Evolutionary conservation across 2,329 filamentous ascomycete species (phyloP).

Genomic region (Teratosphaeria epicoccoides): DNA sequence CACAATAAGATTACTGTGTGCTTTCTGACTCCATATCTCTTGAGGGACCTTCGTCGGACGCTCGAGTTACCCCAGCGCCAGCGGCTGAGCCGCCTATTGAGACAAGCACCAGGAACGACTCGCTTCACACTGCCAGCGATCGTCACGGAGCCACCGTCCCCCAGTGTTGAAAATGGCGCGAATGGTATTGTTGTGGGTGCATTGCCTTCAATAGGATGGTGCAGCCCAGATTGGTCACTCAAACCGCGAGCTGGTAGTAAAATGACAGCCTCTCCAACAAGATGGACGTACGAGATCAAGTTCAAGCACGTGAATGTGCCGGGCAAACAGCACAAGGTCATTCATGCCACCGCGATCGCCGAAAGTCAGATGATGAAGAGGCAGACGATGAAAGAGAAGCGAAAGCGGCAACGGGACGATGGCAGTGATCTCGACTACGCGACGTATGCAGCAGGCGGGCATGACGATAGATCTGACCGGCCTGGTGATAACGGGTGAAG

Average conservation of each 20-base stretch:
- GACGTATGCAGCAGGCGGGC: too few relatives aligned
- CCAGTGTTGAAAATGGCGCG: not conserved
- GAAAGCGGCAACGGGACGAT: too few relatives aligned
- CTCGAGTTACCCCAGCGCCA: not conserved
- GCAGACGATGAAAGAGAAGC: too few relatives aligned
- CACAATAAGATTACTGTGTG: conserved; percentile 30
- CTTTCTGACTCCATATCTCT: conserved; percentile 27
- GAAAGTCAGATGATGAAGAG: too few relatives aligned
- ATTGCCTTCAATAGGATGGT: conserved; percentile 22
- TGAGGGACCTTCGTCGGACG: conserved; percentile 1
- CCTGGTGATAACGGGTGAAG: too few relatives aligned
- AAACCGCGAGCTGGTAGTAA: not conserved
- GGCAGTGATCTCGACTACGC: too few relatives aligned
- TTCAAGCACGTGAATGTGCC: conserved; percentile 6
- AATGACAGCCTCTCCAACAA: conserved; percentile 3
- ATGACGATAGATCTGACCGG: too few relatives aligned
- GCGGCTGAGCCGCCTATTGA: not conserved
- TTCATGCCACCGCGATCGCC: too few relatives aligned
- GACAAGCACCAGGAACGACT: conserved; percentile 24
- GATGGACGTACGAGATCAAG: conserved; percentile 12
- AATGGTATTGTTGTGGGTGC: conserved; percentile 15
- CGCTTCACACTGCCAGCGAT: conserved; percentile 34
- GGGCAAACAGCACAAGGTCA: not conserved
- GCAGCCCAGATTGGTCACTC: conserved; percentile 2
- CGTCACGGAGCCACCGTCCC: not conserved